These are phyloP conservation scores for Pseudocercospora pini-densiflorae DNA, from an alignment of 2,329 filamentous ascomycete genomes.

Conservation along the genomic window DNA sequence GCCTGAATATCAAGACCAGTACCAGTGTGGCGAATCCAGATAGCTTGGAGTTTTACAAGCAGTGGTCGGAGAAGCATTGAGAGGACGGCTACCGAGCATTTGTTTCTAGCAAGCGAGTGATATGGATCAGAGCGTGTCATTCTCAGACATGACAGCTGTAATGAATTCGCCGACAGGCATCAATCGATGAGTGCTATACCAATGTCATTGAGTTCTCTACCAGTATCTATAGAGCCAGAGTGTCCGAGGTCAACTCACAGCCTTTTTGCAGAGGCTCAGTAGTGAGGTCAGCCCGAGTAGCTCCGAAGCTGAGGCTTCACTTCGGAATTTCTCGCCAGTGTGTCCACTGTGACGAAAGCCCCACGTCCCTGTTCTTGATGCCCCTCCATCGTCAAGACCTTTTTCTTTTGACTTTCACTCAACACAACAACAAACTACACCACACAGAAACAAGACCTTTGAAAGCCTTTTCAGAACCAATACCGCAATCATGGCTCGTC, in stretches of 20 bases:
- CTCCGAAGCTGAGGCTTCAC: not conserved
- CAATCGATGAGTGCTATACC: no score
- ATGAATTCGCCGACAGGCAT: no score
- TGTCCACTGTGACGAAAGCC: not conserved
- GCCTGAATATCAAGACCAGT: conserved; percentile 82
- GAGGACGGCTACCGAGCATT: not conserved
- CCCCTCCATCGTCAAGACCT: not conserved
- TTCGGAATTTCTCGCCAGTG: not conserved
- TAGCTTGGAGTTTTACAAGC: conserved; percentile 84
- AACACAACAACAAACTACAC: not conserved
- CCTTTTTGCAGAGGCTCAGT: no score
- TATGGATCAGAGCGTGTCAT: not conserved
- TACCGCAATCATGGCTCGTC: conserved; percentile 45
- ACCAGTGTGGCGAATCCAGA: conserved; percentile 92
- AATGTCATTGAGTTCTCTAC: no score
- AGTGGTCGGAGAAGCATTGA: conserved; percentile 68
- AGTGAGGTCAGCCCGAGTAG: not conserved
- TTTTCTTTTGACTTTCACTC: not conserved
- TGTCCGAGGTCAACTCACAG: no score
- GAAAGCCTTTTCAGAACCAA: not conserved
- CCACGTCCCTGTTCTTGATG: not conserved
- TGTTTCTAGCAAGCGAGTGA: not conserved
- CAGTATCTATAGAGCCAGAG: no score
- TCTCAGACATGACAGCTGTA: not conserved
- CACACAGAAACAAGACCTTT: not conserved